phyloP scores from a whole-genome alignment of 176 grass and related monocot genomes.

The Avena insularis region DNA sequence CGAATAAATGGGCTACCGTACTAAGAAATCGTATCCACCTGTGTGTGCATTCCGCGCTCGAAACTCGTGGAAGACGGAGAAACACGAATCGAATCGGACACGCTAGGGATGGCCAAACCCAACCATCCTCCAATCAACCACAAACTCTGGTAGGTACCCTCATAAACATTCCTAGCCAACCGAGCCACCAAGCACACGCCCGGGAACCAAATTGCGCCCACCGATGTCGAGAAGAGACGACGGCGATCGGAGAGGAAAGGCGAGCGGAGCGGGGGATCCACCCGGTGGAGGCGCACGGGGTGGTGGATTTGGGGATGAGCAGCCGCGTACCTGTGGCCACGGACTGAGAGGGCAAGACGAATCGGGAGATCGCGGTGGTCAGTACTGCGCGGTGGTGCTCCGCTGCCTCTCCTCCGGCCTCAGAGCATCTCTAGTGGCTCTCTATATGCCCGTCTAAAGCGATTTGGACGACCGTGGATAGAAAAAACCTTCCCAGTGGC shows the following conservation, averaged over 20 bases:
- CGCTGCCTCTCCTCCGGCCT: not conserved
- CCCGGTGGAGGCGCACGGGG: not conserved
- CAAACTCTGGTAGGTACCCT: not conserved
- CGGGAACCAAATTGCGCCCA: not conserved
- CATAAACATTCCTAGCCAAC: not conserved
- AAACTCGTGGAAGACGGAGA: not conserved
- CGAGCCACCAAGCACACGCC: not conserved
- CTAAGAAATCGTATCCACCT: not conserved
- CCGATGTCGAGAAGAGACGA: not conserved
- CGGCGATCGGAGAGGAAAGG: not conserved
- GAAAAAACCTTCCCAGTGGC: too few species aligned
- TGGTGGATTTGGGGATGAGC: not conserved
- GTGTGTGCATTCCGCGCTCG: not conserved
- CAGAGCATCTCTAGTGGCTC: too few species aligned
- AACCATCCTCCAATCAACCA: not conserved
- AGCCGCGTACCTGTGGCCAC: not conserved
- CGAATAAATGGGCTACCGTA: not conserved
- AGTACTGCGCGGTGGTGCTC: not conserved
- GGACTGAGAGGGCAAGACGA: not conserved
- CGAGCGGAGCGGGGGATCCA: not conserved
- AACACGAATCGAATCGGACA: not conserved
- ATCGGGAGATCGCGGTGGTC: not conserved
- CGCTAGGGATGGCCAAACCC: not conserved
- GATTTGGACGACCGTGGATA: too few species aligned
- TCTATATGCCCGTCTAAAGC: too few species aligned